Evolutionary conservation across 83 land plant genomes (phyloP).

Genomic region (Larix sibirica): DNA sequence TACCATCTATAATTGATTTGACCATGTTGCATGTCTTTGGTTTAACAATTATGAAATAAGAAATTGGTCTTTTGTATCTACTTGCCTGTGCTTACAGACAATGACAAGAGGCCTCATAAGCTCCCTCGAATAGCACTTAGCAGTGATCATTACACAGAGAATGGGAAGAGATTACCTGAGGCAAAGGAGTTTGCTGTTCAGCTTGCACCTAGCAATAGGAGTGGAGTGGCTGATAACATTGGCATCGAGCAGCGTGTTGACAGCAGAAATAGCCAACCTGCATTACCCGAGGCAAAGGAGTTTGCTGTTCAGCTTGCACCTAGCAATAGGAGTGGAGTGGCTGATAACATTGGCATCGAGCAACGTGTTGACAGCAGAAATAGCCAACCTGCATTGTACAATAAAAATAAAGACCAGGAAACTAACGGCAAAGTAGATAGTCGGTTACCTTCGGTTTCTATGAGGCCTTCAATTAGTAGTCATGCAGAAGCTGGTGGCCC

Average conservation of each 20-base stretch:
- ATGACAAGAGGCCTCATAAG: slow-evolving; percentile 14
- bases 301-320: slow-evolving; percentile 7
- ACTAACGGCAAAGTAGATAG: slow-evolving; percentile 11
- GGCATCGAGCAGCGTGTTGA: slow-evolving; percentile 9
- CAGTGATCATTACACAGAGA: slow-evolving; percentile 8
- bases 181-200: slow-evolving; percentile 6
- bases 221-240: slow-evolving; percentile 7
- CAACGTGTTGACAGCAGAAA: slow-evolving; percentile 16
- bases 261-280: neutral
- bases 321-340: neutral
- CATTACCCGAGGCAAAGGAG: neutral
- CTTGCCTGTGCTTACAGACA: slow-evolving; percentile 20
- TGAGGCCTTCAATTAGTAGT: neutral
- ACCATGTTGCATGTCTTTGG: slow-evolving; percentile 9
- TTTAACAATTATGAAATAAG: slow-evolving; percentile 16
- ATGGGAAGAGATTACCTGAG: slow-evolving; percentile 4
- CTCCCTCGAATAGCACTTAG: slow-evolving; percentile 8
- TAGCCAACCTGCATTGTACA: neutral
- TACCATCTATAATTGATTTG: neutral
- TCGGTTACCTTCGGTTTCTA: slow-evolving; percentile 3
- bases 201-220: neutral
- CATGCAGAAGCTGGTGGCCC: slow-evolving; percentile 15
- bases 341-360: neutral
- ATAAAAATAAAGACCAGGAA: slow-evolving; percentile 8
- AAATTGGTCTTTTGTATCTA: slow-evolving; percentile 11